Percentiles rank a stretch among this genome's conserved stretches.
phyloP scores from a whole-genome alignment of 768 basidiomycete species.

The Galerina sulciceps region DNA sequence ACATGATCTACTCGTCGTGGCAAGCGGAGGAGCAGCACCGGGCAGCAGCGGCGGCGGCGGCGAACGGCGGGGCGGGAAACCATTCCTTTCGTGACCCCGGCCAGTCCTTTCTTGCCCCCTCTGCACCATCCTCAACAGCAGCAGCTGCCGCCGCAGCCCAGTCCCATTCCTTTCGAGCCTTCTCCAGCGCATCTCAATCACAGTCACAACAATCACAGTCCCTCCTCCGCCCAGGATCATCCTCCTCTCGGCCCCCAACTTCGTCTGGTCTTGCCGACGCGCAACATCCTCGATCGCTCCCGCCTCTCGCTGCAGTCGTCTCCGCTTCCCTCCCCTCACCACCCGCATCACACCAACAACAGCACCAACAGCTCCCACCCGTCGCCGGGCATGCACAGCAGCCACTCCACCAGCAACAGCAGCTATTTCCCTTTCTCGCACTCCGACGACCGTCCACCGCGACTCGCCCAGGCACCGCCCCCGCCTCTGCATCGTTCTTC shows the following conservation, averaged over 20 bases:
- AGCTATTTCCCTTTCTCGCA: constrained; percentile 62
- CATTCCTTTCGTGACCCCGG: constrained; percentile 82
- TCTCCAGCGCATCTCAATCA: constrained; percentile 18
- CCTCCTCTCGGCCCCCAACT: constrained; percentile 55
- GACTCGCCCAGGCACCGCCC: constrained; percentile 72
- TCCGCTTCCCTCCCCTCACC: constrained; percentile 61
- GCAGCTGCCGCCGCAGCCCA: constrained; percentile 37
- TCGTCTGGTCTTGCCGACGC: constrained; percentile 45
- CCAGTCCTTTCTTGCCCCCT: constrained; percentile 76
- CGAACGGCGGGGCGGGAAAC: neutral
- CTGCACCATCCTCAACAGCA: constrained; percentile 34
- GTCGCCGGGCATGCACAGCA: constrained; percentile 40
- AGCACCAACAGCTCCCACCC: constrained; percentile 8
- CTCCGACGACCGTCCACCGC: constrained; percentile 63
- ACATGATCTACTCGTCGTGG: constrained; percentile 30
- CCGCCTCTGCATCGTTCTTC: constrained; percentile 68
- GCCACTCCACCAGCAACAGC: constrained; percentile 40
- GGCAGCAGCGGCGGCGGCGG: constrained; percentile 10
- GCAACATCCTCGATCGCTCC: constrained; percentile 52
- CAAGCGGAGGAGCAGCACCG: neutral
- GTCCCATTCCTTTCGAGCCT: constrained; percentile 67
- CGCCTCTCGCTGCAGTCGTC: constrained; percentile 78
- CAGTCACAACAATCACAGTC: too few species aligned
- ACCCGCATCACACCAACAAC: constrained; percentile 1
- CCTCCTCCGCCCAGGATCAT: constrained; percentile 44